Base-by-base conservation (phyloP, 1,284 basidiomycete species). In the Cutaneotrichosporon dermatis region DNA sequence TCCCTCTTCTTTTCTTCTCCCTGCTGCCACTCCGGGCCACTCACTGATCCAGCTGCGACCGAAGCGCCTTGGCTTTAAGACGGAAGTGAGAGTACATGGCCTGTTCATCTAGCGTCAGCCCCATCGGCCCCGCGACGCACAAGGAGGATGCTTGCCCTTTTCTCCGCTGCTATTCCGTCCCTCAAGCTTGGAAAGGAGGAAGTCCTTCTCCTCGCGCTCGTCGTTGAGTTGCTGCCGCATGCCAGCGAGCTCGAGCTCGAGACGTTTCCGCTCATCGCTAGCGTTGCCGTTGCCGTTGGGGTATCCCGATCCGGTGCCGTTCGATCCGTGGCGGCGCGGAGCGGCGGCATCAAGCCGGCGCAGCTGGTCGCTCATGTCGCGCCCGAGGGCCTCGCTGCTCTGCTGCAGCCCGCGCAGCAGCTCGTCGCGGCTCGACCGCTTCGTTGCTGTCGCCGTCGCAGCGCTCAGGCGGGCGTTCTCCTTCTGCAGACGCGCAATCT, bases 321-420 rank as follows among this genome's bases (percentile, higher is more conserved):
- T 37, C 6, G 49, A 36, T 6, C 36, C 39, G 16, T 25, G 37
- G 16, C 50, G n/a, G 15, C 15, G 39, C 25, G 15, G 6, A n/a
- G 15, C 33, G 37, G 69, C 69, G 6, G 68, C 60, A 48, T 66
- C 66, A 10, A 76, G 66, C 44, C 69, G 69, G 12, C 69, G 66
- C 3, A 75, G 61, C 54, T 73, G 72, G 53, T 75, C 71, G 6
- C 68, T 69, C 75, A 76, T 76, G 58, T 76, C 75, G n/a, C 64
- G 59, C 1, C 74, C 71, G 6, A 76, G 65, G 1, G 73, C 73
- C 42, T 75, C 75, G 58, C 72, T 68, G 13, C 69, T 70, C 58
- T 74, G 71, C 61, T 76, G 74, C 15, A 74, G 58, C 7, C 74
- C 74, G 3, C 73, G 68, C 8, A 76, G 60, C 15, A 76, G 60